Evolutionary conservation across 2,329 filamentous ascomycete genomes (phyloP).

Genomic region (Xylariaceae sp.): DNA sequence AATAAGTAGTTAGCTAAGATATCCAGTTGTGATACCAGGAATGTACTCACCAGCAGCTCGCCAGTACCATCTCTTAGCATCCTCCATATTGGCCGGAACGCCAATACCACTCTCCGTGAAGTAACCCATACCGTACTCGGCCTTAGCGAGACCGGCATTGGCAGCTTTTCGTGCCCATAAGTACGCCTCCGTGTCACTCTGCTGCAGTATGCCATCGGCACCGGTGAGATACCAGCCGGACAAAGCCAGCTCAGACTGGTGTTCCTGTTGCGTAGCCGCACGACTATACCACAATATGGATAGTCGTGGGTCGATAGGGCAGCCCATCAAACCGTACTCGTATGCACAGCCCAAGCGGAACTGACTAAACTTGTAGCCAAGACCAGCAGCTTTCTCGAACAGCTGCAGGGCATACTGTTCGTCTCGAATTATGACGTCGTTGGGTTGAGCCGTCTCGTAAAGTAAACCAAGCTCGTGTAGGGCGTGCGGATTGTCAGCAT

Average conservation of each 20-base stretch:
- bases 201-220: slow-evolving; percentile 78
- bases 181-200: slow-evolving; percentile 94
- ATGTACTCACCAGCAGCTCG: slow-evolving; percentile 80
- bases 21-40: not conserved
- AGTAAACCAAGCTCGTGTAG: slow-evolving; percentile 79
- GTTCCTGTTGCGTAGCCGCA: slow-evolving; percentile 88
- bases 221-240: slow-evolving; percentile 96
- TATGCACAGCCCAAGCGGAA: slow-evolving; percentile 84
- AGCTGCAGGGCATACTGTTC: slow-evolving; percentile 77
- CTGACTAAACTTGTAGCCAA: slow-evolving; percentile 95
- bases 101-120: slow-evolving; percentile 96
- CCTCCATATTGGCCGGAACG: slow-evolving; percentile 79
- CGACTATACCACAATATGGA: slow-evolving; percentile 94
- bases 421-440: slow-evolving; percentile 76
- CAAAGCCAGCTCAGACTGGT: slow-evolving; percentile 82
- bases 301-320: slow-evolving; percentile 75
- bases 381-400: slow-evolving; percentile 79
- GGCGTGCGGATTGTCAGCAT: slow-evolving; percentile 88
- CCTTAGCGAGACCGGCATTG: slow-evolving; percentile 81
- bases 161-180: slow-evolving; percentile 96
- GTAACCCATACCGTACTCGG: slow-evolving; percentile 97
- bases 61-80: slow-evolving; percentile 98
- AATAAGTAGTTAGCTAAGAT: slow-evolving; percentile 27
- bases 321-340: slow-evolving; percentile 84
- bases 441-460: slow-evolving; percentile 61